phyloP scores from a whole-genome alignment of 148 eudicot genomes.

The Silene uniflora region DNA sequence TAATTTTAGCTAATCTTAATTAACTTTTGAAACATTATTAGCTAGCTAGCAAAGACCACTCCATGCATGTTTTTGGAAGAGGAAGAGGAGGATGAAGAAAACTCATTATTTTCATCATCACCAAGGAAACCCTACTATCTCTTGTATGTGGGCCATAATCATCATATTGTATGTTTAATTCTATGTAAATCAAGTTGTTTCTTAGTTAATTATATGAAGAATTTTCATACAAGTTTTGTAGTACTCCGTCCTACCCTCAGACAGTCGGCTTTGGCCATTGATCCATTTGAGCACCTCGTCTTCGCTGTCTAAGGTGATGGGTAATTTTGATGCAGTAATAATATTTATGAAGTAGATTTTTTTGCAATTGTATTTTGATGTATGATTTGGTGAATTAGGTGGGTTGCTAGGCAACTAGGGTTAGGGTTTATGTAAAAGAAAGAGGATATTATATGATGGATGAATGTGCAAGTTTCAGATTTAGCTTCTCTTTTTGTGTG shows the following conservation, averaged over 20 bases:
- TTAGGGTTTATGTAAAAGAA: constrained; percentile 28
- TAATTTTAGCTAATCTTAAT: neutral
- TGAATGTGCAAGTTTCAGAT: constrained; percentile 13
- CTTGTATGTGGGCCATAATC: constrained; percentile 9
- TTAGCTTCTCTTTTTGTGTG: constrained; percentile 34
- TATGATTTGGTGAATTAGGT: neutral
- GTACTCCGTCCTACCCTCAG: no score
- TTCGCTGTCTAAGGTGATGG: no score
- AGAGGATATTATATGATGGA: constrained; percentile 15
- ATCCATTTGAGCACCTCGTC: no score
- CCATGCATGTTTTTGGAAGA: constrained; percentile 3
- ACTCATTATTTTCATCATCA: constrained; percentile 13
- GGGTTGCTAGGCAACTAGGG: constrained; percentile 20
- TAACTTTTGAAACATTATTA: constrained; percentile 12
- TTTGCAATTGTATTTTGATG: neutral
- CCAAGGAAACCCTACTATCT: constrained; percentile 4
- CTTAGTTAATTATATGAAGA: no score
- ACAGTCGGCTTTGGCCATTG: no score
- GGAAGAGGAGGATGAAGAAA: constrained; percentile 19
- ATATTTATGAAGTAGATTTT: neutral
- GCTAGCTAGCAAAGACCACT: neutral
- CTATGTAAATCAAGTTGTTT: constrained; percentile 16
- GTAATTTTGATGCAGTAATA: neutral
- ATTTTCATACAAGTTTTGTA: no score
- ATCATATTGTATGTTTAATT: constrained; percentile 1